phyloP scores from a whole-genome alignment of 257 asterid genomes.

The Catharanthus roseus region DNA sequence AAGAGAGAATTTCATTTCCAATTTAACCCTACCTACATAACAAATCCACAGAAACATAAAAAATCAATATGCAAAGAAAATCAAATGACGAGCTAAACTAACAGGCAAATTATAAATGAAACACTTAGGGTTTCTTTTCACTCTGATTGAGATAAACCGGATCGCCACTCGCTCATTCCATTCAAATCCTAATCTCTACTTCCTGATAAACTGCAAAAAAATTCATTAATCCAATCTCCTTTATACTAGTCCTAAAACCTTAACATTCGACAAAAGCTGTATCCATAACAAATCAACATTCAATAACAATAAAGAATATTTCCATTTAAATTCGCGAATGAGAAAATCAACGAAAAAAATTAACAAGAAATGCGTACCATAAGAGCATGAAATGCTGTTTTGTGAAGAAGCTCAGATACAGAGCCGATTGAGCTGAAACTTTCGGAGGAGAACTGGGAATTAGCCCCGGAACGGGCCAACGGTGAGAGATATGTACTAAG shows the following conservation, averaged over 20 bases:
- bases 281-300: background rate
- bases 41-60: background rate
- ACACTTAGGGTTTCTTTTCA: background rate
- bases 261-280: background rate
- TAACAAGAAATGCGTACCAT: slow-evolving; percentile 31
- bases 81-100: background rate
- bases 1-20: background rate
- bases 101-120: background rate
- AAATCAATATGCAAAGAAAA: background rate
- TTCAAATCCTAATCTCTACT: background rate
- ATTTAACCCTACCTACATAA: background rate
- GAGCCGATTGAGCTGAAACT: slow-evolving; percentile 21
- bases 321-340: background rate
- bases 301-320: background rate
- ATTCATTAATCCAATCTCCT: slow-evolving; percentile 3
- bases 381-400: slow-evolving; percentile 18
- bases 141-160: background rate
- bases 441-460: background rate
- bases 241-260: background rate
- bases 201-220: background rate
- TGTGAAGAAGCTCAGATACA: background rate
- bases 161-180: background rate
- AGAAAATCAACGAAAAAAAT: background rate
- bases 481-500: background rate
- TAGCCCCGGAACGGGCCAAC: background rate